Percentiles rank a stretch among this genome's conserved stretches.
phyloP scores from a whole-genome alignment of 2,329 filamentous ascomycete genomes.

The Colletotrichum sp. region DNA sequence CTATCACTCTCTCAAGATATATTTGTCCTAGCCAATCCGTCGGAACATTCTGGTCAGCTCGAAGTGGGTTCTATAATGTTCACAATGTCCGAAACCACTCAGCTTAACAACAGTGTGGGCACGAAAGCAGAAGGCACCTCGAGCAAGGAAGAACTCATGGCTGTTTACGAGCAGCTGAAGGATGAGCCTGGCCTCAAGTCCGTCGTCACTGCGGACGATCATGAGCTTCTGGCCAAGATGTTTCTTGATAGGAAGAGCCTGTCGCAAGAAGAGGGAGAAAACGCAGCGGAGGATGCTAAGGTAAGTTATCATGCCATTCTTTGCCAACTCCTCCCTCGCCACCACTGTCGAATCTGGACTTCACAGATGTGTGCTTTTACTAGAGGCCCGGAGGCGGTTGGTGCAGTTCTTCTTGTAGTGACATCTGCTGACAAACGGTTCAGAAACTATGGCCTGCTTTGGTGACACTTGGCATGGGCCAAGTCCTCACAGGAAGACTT shows the following conservation, averaged over 20 bases:
- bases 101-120: too few species aligned
- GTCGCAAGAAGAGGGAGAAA: not conserved
- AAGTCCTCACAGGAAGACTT: not conserved
- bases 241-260: not conserved
- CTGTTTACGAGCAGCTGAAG: not conserved
- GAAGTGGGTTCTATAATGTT: not conserved
- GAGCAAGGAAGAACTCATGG: not conserved
- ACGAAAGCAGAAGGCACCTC: not conserved
- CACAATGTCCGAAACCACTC: rapidly evolving
- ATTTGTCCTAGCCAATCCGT: not conserved
- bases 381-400: too few species aligned
- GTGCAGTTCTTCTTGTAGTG: too few species aligned
- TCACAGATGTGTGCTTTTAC: too few species aligned
- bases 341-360: too few species aligned
- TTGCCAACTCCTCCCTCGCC: rapidly evolving
- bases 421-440: not conserved
- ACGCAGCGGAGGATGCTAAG: not conserved
- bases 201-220: not conserved
- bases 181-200: not conserved
- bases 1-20: not conserved
- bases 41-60: rapidly evolving
- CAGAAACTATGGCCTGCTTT: not conserved
- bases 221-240: not conserved
- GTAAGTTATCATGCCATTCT: not conserved
- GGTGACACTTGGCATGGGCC: not conserved